Conservation (phyloP, 768 basidiomycete species). For the Mycena filopes region DNA sequence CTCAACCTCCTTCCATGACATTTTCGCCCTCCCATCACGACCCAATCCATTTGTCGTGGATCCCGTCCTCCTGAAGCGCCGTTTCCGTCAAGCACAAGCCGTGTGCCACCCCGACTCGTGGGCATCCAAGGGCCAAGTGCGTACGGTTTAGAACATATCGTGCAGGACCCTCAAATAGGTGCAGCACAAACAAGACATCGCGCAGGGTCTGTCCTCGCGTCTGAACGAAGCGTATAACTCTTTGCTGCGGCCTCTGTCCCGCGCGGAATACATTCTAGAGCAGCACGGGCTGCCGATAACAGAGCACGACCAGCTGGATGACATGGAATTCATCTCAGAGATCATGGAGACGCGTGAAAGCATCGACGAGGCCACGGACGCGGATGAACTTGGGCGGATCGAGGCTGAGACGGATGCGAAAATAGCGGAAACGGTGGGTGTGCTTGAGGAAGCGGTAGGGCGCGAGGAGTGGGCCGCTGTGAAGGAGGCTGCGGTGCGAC, state of each 20-base stretch:
- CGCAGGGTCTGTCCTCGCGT: constrained; percentile 74
- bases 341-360: constrained; percentile 84
- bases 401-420: constrained; percentile 64
- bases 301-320: constrained; percentile 80
- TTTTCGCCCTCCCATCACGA: constrained; percentile 70
- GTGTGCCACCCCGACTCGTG: constrained; percentile 90
- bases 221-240: constrained; percentile 87
- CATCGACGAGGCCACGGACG: constrained; percentile 70
- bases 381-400: constrained; percentile 61
- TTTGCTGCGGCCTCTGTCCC: constrained; percentile 75
- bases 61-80: constrained; percentile 63
- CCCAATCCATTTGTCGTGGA: constrained; percentile 82
- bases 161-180: constrained; percentile 10
- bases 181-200: constrained; percentile 61
- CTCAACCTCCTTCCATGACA: constrained; percentile 68
- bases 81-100: constrained; percentile 78
- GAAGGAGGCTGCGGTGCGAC: constrained; percentile 68
- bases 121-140: constrained; percentile 72
- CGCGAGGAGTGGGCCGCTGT: constrained; percentile 64
- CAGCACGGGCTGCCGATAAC: constrained; percentile 65
- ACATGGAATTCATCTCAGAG: constrained; percentile 75
- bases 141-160: constrained; percentile 27
- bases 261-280: constrained; percentile 85
- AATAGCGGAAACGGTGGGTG: constrained; percentile 55
- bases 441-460: constrained; percentile 62